Conservation (phyloP, 2,329 filamentous ascomycete species). For the Chaetothyriales sp. region DNA sequence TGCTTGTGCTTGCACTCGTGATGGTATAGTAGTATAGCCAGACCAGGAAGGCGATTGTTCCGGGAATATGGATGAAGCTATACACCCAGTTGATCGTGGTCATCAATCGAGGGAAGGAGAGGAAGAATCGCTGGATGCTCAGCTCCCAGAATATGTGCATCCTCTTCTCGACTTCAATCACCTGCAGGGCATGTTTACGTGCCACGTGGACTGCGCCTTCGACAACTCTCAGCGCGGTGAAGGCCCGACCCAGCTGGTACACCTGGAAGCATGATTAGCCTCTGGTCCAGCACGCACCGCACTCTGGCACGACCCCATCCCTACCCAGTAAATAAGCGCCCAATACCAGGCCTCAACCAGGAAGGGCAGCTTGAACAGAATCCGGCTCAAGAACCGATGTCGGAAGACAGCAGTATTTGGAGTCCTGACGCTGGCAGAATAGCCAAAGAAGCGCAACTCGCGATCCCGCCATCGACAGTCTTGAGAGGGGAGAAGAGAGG, state of each 20-base stretch:
- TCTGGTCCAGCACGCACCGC: constrained; percentile 11
- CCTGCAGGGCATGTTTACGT: constrained; percentile 50
- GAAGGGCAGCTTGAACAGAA: constrained; percentile 55
- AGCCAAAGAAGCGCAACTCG: constrained; percentile 32
- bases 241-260: constrained; percentile 58
- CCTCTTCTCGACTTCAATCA: constrained; percentile 51
- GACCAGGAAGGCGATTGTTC: constrained; percentile 54
- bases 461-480: constrained; percentile 38
- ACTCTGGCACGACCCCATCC: too few relatives aligned
- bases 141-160: constrained; percentile 52
- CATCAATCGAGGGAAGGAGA: constrained; percentile 41
- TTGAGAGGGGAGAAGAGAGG: constrained; percentile 26
- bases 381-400: constrained; percentile 44
- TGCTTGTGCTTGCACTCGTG: constrained; percentile 35
- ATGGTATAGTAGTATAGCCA: constrained; percentile 57
- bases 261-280: constrained; percentile 32
- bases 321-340: constrained; percentile 57
- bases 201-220: constrained; percentile 54
- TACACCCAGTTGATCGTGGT: constrained; percentile 58
- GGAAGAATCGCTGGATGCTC: constrained; percentile 43
- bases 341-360: constrained; percentile 64
- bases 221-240: constrained; percentile 53
- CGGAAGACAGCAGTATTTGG: constrained; percentile 49
- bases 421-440: constrained; percentile 36
- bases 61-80: constrained; percentile 65